Percentiles rank a stretch among this genome's conserved stretches.
Conservation (phyloP, 371 early-diverging fungal genomes). For the Blakeslea trispora region DNA sequence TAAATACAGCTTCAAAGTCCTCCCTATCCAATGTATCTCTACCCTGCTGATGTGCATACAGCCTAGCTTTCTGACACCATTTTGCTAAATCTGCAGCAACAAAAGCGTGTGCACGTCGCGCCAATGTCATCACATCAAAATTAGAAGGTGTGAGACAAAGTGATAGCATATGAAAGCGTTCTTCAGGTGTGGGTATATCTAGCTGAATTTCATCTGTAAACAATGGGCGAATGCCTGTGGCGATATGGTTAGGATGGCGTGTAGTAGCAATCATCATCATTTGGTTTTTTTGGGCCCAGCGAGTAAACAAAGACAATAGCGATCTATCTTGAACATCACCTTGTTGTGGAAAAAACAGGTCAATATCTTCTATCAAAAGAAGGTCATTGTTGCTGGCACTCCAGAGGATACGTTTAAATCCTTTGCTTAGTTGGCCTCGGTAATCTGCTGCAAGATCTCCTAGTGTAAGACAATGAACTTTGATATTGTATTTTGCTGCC, state of each 20-base stretch:
- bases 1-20: slow-evolving; percentile 36
- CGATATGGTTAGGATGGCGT: slow-evolving; percentile 10
- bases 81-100: slow-evolving; percentile 58
- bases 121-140: slow-evolving; percentile 15
- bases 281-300: neutral
- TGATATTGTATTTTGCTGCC: slow-evolving; percentile 22
- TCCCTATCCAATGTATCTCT: slow-evolving; percentile 5
- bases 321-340: slow-evolving; percentile 22
- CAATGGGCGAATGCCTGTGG: neutral
- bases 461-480: slow-evolving; percentile 24
- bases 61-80: slow-evolving; percentile 51
- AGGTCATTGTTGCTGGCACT: slow-evolving; percentile 16
- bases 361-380: slow-evolving; percentile 61
- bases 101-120: slow-evolving; percentile 56
- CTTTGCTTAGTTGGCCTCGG: slow-evolving; percentile 43
- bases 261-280: slow-evolving; percentile 16
- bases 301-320: slow-evolving; percentile 5
- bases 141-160: neutral
- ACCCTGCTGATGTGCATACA: slow-evolving; percentile 18
- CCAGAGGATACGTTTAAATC: slow-evolving; percentile 34
- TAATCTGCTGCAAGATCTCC: slow-evolving; percentile 43
- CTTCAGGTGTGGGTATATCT: slow-evolving; percentile 58
- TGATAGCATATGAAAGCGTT: slow-evolving; percentile 37
- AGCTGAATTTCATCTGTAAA: slow-evolving; percentile 30
- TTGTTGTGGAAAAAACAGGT: slow-evolving; percentile 53